These are phyloP conservation scores for Thermomyces lanuginosus DNA, from an alignment of 2,329 filamentous ascomycete species.

Conservation along the genomic window DNA sequence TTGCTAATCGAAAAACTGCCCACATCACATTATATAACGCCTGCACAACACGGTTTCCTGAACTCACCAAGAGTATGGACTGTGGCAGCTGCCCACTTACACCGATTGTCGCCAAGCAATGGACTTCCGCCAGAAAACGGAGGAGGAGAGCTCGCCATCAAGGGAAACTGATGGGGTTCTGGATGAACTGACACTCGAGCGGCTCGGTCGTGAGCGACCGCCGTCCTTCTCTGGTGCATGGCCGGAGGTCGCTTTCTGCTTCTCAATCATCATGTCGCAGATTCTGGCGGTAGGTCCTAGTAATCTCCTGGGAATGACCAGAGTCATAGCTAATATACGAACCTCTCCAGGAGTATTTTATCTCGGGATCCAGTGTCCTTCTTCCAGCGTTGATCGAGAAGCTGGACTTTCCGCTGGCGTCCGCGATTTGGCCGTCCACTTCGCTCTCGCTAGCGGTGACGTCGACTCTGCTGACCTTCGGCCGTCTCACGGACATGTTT, in stretches of 20 bases:
- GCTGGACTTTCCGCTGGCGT: slow-evolving; percentile 50
- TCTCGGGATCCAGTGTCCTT: slow-evolving; percentile 57
- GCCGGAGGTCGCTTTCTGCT: slow-evolving; percentile 47
- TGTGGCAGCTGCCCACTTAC: no score
- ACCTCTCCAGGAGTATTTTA: slow-evolving; percentile 47
- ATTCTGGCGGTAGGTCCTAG: slow-evolving; percentile 37
- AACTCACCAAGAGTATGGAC: no score
- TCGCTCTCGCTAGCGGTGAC: slow-evolving; percentile 36
- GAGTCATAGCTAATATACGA: slow-evolving; percentile 2
- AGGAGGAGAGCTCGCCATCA: no score
- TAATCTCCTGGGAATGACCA: background rate
- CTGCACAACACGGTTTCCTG: no score
- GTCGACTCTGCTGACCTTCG: slow-evolving; percentile 45
- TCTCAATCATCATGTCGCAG: slow-evolving; percentile 46
- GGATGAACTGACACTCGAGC: no score
- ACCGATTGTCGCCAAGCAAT: no score
- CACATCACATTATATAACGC: no score
- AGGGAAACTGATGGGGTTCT: no score
- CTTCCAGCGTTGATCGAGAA: slow-evolving; percentile 47
- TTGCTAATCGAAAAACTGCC: no score
- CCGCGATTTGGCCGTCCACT: slow-evolving; percentile 39
- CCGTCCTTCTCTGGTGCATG: slow-evolving; percentile 36
- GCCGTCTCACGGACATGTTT: slow-evolving; percentile 45
- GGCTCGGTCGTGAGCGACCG: slow-evolving; percentile 47
- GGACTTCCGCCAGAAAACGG: no score